A percentile compares a stretch with the other conserved stretches of the same genome.
Conservation (phyloP, 2,329 filamentous ascomycete genomes). For the Fusarium sp. region DNA sequence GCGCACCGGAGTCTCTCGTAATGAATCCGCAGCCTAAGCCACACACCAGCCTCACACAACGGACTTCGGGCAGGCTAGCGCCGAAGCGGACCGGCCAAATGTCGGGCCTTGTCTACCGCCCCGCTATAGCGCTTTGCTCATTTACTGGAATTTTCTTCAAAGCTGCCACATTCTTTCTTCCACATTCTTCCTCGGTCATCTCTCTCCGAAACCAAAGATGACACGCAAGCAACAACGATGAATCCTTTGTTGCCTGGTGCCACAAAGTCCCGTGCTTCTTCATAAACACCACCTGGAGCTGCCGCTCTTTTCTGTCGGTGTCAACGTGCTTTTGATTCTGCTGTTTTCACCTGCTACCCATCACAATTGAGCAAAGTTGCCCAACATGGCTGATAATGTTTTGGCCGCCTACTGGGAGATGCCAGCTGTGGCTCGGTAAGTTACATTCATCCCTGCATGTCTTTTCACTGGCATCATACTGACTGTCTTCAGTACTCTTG, state of each 20-base stretch:
- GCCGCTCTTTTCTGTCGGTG: conserved; percentile 12
- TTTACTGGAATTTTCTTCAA: conserved; percentile 45
- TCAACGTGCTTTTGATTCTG: conserved; percentile 25
- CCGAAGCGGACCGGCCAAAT: conserved; percentile 23
- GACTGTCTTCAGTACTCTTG: conserved; percentile 71
- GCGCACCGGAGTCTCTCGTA: conserved; percentile 16
- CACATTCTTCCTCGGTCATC: conserved; percentile 42
- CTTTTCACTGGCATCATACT: conserved; percentile 20
- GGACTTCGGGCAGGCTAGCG: conserved; percentile 16
- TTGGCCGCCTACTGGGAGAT: conserved; percentile 58
- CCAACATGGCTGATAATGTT: conserved; percentile 52
- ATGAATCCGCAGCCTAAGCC: conserved; percentile 17
- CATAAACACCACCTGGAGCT: conserved; percentile 29
- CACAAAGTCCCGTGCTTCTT: conserved; percentile 40
- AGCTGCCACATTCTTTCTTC: conserved; percentile 34
- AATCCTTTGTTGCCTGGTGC: conserved; percentile 50
- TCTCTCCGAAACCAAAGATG: conserved; percentile 49
- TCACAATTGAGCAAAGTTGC: conserved; percentile 52
- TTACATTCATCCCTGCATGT: not conserved
- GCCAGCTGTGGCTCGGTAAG: conserved; percentile 62
- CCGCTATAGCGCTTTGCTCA: conserved; percentile 45
- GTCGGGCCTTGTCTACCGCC: conserved; percentile 35
- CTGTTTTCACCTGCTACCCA: conserved; percentile 31
- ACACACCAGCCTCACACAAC: conserved; percentile 15
- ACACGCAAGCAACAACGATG: conserved; percentile 56